phyloP scores from a whole-genome alignment of 495 filamentous ascomycete genomes.

The Aspergillus ostianus region DNA sequence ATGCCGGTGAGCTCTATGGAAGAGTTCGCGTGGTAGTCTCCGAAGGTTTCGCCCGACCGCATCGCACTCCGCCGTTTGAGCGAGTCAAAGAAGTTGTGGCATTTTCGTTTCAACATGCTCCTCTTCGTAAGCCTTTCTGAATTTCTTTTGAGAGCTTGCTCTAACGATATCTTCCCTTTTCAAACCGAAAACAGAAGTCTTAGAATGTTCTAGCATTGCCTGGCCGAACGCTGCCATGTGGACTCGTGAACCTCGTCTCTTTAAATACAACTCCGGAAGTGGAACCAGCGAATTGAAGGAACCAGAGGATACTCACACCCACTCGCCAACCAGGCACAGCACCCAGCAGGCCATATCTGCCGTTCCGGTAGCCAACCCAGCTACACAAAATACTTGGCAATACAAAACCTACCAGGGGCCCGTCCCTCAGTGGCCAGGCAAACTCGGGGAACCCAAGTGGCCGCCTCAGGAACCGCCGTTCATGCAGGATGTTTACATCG shows the following conservation, averaged over 20 bases:
- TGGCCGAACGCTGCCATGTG: conserved; percentile 81
- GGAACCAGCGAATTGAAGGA: conserved; percentile 25
- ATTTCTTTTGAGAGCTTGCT: neutral
- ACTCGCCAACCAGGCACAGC: conserved; percentile 48
- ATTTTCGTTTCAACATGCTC: conserved; percentile 87
- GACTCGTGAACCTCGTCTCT: conserved; percentile 46
- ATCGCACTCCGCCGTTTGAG: conserved; percentile 58
- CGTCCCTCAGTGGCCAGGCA: conserved; percentile 17
- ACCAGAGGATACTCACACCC: conserved; percentile 44
- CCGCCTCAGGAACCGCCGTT: conserved; percentile 19
- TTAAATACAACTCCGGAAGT: conserved; percentile 33
- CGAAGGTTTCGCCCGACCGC: conserved; percentile 60
- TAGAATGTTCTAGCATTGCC: conserved; percentile 75
- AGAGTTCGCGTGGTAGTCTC: conserved; percentile 76
- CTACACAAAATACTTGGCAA: conserved; percentile 27
- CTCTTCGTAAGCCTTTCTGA: conserved; percentile 54
- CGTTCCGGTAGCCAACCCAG: conserved; percentile 23
- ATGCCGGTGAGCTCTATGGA: conserved; percentile 66
- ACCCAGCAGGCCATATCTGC: conserved; percentile 13
- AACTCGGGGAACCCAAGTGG: conserved; percentile 22
- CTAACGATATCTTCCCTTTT: neutral
- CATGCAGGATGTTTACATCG: conserved; percentile 40
- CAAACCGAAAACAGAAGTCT: conserved; percentile 54
- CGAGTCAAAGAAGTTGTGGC: conserved; percentile 69
- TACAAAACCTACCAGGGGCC: conserved; percentile 20